phyloP scores from a whole-genome alignment of 179 eudicot species.

The Corrigiola litoralis region DNA sequence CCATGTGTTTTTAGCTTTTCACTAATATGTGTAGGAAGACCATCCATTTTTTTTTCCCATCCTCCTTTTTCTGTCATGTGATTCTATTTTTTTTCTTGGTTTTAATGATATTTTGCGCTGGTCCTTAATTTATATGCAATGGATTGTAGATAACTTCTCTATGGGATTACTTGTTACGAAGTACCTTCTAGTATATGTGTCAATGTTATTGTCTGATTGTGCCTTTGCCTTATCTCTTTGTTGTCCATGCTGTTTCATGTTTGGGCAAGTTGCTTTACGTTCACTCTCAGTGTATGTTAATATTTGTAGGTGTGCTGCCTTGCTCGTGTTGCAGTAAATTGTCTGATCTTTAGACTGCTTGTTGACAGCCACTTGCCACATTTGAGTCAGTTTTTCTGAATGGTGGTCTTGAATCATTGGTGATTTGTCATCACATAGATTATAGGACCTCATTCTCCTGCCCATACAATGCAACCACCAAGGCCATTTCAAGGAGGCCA shows the following conservation, averaged over 20 bases:
- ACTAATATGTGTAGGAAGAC: background rate
- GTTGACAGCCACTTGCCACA: conserved; percentile 6
- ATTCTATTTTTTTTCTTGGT: background rate
- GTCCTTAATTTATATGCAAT: too few species aligned
- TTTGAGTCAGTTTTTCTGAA: background rate
- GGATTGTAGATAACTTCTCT: too few species aligned
- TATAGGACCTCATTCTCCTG: conserved; percentile 3
- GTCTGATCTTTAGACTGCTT: conserved; percentile 5
- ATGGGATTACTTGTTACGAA: too few species aligned
- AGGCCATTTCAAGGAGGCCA: conserved; percentile 32
- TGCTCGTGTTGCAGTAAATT: conserved; percentile 17
- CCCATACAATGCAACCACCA: conserved; percentile 32
- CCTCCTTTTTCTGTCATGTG: background rate
- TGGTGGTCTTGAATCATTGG: conserved; percentile 2
- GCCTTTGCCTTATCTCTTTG: background rate
- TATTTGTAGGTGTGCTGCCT: background rate
- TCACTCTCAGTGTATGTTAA: background rate
- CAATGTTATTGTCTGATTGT: background rate
- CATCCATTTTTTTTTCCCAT: background rate
- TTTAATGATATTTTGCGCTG: background rate
- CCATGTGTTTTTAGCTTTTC: background rate
- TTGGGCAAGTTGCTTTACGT: background rate
- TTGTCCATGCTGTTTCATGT: background rate
- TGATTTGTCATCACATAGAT: background rate
- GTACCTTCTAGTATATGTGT: too few species aligned